These are phyloP conservation scores for Kodamaea sagamina DNA, from an alignment of 805 yeast species.

Conservation along the genomic window DNA sequence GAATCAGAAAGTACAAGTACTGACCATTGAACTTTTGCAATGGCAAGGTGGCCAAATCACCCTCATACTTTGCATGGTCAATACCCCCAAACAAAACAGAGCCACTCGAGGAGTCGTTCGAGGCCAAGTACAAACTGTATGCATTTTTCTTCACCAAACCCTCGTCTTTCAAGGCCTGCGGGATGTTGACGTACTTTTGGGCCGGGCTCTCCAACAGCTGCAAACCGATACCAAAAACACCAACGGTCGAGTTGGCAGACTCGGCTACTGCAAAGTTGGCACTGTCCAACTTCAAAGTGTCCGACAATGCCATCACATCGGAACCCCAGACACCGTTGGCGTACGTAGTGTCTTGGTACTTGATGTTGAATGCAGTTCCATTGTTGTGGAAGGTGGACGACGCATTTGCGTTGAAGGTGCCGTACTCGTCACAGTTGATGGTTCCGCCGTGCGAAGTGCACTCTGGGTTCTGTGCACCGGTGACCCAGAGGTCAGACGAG, in stretches of 20 bases:
- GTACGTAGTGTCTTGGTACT: conserved; percentile 50
- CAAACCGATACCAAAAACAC: conserved; percentile 25
- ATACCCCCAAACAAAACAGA: conserved; percentile 72
- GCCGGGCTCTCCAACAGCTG: conserved; percentile 15
- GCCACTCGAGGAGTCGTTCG: conserved; percentile 45
- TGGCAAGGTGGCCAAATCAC: conserved; percentile 39
- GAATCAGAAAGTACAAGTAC: conserved; percentile 21
- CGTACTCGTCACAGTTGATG: conserved; percentile 22
- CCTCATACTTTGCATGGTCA: conserved; percentile 62
- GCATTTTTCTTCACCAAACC: conserved; percentile 58
- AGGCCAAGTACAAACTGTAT: conserved; percentile 64
- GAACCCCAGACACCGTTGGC: conserved; percentile 53
- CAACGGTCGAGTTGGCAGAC: conserved; percentile 17
- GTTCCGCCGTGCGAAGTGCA: conserved; percentile 26
- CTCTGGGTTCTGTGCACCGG: conserved; percentile 21
- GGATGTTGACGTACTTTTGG: conserved; percentile 62
- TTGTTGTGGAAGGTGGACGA: conserved; percentile 19
- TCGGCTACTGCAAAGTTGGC: conserved; percentile 22
- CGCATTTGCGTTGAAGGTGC: conserved; percentile 21
- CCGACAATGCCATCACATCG: conserved; percentile 22
- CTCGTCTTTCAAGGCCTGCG: conserved; percentile 55
- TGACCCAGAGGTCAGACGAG: conserved; percentile 71
- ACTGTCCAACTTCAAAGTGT: conserved; percentile 13
- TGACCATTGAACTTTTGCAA: conserved; percentile 19
- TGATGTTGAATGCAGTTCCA: conserved; percentile 31